Base-by-base conservation (phyloP, 208 protist genomes). In the Leishmania major region DNA sequence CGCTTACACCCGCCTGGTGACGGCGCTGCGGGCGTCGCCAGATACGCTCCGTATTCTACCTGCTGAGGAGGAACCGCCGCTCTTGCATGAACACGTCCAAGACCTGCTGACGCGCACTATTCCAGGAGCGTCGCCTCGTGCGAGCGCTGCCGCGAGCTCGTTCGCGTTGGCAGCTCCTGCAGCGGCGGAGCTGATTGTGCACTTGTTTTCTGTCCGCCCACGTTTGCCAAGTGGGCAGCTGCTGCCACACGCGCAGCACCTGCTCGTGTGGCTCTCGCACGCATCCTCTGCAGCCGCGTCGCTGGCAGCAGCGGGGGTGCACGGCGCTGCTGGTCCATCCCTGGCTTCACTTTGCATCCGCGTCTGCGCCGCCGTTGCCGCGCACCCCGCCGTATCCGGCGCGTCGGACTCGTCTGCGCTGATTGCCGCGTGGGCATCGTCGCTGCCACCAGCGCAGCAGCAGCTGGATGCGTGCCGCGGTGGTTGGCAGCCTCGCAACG, bases 241-340 rank as follows among this genome's bases (percentile, higher is more conserved):
- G 64, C 67, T 86, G 28, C 83, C 83, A 31, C 83, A 80, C 55
- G 83, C 75, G 55, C 83, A 86, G 59, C 78, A 40, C 10, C 78
- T 83, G 15, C 73, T 86, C 10, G 75, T 83, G 60, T 79, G 74
- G 78, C 83, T 86, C 17, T 72, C 83, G 17, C 73, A 71, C 37
- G 31, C 74, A 3, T 51, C 55, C 59, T 17, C 43, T 31, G 35
- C 28, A 25, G 35, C 31, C 37, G 51, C 35, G 28, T 11, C 59
- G 40, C 37, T 70, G 35, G 67, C 22, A 40, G 37, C 31, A 35
- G 64, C 64, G 57, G n/a, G 22, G 51, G 17, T 11, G 45, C 37
- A 22, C 64, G 25, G 31, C 3, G 6, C 2, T 28, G 25, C 22
- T 15, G 57, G 60, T 0, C 71, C 71, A 11, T 81, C 76, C 25